Evolutionary conservation across 257 asterid species (phyloP).

Genomic region (Ajuga chamaepitys): DNA sequence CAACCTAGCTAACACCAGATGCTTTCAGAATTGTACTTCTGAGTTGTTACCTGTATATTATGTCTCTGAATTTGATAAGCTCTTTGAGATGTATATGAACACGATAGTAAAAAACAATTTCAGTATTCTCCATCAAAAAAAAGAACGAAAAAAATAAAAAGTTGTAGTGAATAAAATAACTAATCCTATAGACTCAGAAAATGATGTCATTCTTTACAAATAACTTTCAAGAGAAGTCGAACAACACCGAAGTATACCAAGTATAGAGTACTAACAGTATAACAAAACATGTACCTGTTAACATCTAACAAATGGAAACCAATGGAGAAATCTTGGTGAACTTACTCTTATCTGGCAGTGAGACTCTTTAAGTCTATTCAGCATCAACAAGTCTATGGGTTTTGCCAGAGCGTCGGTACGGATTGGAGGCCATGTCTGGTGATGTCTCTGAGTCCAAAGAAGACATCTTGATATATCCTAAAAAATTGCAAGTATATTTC

Average conservation of each 20-base stretch:
- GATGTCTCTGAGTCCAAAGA: slow-evolving; percentile 99
- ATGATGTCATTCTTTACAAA: neutral
- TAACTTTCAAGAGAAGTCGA: neutral
- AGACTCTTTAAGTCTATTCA: slow-evolving; percentile 82
- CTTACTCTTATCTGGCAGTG: slow-evolving; percentile 82
- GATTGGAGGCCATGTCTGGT: slow-evolving; percentile 96
- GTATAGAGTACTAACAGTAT: neutral
- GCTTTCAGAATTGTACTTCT: slow-evolving; percentile 2
- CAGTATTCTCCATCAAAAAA: neutral
- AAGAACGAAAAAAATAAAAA: too few species aligned
- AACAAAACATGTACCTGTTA: neutral
- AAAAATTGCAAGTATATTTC: slow-evolving; percentile 12
- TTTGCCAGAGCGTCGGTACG: slow-evolving; percentile 88
- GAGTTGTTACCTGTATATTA: neutral
- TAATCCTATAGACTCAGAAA: neutral
- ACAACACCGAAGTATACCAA: neutral
- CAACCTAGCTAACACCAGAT: neutral
- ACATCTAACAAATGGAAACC: slow-evolving; percentile 6
- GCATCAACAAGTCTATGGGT: slow-evolving; percentile 80
- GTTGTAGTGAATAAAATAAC: neutral
- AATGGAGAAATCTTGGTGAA: slow-evolving; percentile 3
- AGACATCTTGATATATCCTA: slow-evolving; percentile 97
- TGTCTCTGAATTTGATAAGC: neutral
- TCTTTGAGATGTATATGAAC: neutral
- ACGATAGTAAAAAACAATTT: neutral